Conservation (phyloP, 371 early-diverging fungal species). For the Entomophthora muscae region DNA sequence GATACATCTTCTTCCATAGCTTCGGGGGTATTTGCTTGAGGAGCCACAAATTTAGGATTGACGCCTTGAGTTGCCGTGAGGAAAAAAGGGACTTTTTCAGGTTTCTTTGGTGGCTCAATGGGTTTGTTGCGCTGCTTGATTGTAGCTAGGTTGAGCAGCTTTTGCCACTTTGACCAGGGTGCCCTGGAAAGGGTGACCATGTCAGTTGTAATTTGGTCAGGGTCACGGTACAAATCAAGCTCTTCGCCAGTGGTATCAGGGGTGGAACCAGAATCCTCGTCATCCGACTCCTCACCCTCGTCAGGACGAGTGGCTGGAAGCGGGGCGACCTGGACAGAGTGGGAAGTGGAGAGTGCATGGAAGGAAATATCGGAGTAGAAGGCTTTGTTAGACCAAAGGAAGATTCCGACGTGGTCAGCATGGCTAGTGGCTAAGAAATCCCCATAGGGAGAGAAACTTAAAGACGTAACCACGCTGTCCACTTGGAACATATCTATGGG, state of each 20-base stretch:
- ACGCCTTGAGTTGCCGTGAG: slow-evolving; percentile 59
- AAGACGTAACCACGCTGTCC: slow-evolving; percentile 55
- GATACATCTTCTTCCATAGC: slow-evolving; percentile 24
- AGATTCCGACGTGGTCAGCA: slow-evolving; percentile 76
- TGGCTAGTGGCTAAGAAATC: slow-evolving; percentile 86
- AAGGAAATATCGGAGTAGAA: slow-evolving; percentile 49
- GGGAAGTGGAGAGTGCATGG: slow-evolving; percentile 38
- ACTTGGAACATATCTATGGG: slow-evolving; percentile 69
- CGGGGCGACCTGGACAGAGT: slow-evolving; percentile 23
- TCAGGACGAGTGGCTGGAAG: slow-evolving; percentile 29
- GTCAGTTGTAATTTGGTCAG: slow-evolving; percentile 49
- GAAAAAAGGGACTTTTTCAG: slow-evolving; percentile 87
- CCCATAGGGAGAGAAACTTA: slow-evolving; percentile 75
- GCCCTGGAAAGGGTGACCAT: slow-evolving; percentile 69
- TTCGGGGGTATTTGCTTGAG: slow-evolving; percentile 18
- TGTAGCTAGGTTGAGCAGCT: slow-evolving; percentile 65
- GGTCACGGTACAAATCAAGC: slow-evolving; percentile 18
- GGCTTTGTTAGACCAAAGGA: slow-evolving; percentile 75
- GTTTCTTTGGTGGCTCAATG: slow-evolving; percentile 64
- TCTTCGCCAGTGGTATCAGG: slow-evolving; percentile 16
- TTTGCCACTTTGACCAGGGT: slow-evolving; percentile 80
- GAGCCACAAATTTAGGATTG: slow-evolving; percentile 38
- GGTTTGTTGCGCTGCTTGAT: slow-evolving; percentile 92
- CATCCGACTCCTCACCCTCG: slow-evolving; percentile 19
- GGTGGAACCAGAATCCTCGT: slow-evolving; percentile 19